phyloP scores from a whole-genome alignment of 495 filamentous ascomycete genomes.

The Hypoxylon rickii region DNA sequence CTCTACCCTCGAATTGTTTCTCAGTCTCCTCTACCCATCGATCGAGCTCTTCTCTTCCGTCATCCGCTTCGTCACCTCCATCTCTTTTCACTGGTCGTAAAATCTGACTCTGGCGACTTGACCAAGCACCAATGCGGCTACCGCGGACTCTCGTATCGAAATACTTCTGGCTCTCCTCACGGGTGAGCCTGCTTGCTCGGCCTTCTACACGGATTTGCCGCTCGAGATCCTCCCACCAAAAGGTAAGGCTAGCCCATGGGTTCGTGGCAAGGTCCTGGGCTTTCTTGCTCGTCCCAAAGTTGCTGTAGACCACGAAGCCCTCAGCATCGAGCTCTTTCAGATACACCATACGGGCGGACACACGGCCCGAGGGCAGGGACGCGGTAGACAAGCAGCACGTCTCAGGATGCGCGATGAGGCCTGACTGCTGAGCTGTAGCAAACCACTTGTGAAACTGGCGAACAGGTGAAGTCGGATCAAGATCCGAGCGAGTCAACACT shows the following conservation, averaged over 20 bases:
- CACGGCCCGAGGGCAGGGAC: slow-evolving; percentile 78
- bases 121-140: slow-evolving; percentile 89
- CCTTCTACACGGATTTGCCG: slow-evolving; percentile 89
- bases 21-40: slow-evolving; percentile 71
- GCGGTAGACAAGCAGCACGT: slow-evolving; percentile 82
- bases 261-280: slow-evolving; percentile 67
- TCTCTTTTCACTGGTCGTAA: slow-evolving; percentile 53
- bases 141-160: slow-evolving; percentile 80
- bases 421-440: slow-evolving; percentile 62
- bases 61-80: slow-evolving; percentile 49
- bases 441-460: slow-evolving; percentile 90
- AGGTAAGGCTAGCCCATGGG: slow-evolving; percentile 70
- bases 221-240: slow-evolving; percentile 77
- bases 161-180: slow-evolving; percentile 83
- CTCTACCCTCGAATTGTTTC: slow-evolving; percentile 68
- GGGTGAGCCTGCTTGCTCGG: slow-evolving; percentile 63
- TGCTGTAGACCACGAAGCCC: slow-evolving; percentile 86
- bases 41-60: slow-evolving; percentile 68
- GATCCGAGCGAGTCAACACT: slow-evolving; percentile 56
- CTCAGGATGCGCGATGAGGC: slow-evolving; percentile 71
- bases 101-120: slow-evolving; percentile 82
- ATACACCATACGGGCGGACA: slow-evolving; percentile 86
- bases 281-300: slow-evolving; percentile 81
- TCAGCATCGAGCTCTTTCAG: slow-evolving; percentile 80
- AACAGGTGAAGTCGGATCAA: slow-evolving; percentile 63